Evolutionary conservation across 176 grass and related monocot genomes (phyloP).

Genomic region (barley (Hordeum vulgare)): DNA sequence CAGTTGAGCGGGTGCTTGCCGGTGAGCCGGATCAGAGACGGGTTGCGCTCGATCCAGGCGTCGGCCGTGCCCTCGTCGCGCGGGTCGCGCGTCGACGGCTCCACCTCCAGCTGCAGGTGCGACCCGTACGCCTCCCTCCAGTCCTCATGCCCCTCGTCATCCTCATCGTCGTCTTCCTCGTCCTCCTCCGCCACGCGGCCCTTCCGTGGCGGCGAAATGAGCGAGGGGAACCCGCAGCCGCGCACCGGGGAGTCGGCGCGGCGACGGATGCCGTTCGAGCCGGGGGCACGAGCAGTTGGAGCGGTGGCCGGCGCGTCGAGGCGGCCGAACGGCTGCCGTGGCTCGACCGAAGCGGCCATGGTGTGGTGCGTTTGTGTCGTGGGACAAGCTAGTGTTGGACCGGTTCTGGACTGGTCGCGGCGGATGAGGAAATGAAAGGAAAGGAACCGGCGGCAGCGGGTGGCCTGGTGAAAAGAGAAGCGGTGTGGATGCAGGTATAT

Average conservation of each 20-base stretch:
- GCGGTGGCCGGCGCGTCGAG: slow-evolving; percentile 23
- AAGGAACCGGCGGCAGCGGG: background rate
- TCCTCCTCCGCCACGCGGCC: background rate
- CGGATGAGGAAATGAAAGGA: background rate
- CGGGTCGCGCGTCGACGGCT: slow-evolving; percentile 51
- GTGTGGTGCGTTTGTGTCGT: background rate
- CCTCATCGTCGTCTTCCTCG: slow-evolving; percentile 43
- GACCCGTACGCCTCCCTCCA: slow-evolving; percentile 35
- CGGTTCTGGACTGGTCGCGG: background rate
- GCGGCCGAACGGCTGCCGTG: slow-evolving; percentile 40
- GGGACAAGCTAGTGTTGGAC: background rate
- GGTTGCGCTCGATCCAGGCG: slow-evolving; percentile 73
- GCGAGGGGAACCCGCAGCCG: slow-evolving; percentile 52
- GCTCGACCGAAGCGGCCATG: slow-evolving; percentile 57
- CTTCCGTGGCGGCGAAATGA: slow-evolving; percentile 19
- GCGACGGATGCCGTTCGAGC: slow-evolving; percentile 24
- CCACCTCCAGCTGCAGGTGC: slow-evolving; percentile 54
- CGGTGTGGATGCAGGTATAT: background rate
- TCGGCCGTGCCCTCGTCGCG: slow-evolving; percentile 78
- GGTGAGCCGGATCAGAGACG: slow-evolving; percentile 67
- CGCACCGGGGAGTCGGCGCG: slow-evolving; percentile 53
- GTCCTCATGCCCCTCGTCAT: slow-evolving; percentile 37
- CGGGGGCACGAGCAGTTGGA: background rate
- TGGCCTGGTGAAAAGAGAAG: background rate
- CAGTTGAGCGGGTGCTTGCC: slow-evolving; percentile 91